Conservation (phyloP, 176 grass and related monocot genomes). For the Canna indica region DNA sequence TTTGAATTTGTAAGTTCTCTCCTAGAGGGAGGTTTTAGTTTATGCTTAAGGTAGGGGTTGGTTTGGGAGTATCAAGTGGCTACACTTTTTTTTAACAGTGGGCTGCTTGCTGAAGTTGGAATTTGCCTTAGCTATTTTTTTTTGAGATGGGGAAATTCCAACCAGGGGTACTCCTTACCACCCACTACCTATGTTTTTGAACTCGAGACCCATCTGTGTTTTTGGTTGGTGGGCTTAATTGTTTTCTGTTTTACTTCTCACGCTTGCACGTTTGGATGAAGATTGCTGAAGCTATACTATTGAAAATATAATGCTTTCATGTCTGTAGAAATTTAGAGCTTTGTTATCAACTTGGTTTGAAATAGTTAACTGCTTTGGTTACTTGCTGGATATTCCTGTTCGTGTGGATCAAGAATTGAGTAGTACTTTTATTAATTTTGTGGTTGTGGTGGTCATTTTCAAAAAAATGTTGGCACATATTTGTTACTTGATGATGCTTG, state of each 20-base stretch:
- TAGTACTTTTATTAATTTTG: no score
- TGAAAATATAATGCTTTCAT: no score
- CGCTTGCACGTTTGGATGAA: background rate
- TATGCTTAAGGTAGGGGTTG: background rate
- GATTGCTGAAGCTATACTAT: no score
- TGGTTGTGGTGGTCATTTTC: no score
- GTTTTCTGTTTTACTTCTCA: background rate
- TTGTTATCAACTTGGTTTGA: no score
- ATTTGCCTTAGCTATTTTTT: slow-evolving; percentile 10
- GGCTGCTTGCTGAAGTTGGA: slow-evolving; percentile 25
- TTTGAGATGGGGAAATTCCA: background rate
- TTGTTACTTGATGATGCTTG: no score
- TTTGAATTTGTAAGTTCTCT: background rate
- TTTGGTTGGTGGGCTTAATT: slow-evolving; percentile 10
- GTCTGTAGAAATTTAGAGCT: no score
- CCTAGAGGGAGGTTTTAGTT: background rate
- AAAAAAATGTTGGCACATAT: no score
- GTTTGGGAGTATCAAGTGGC: slow-evolving; percentile 21
- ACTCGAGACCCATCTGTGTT: slow-evolving; percentile 9
- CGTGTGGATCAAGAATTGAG: no score
- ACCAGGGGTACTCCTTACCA: background rate
- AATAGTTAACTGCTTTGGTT: no score
- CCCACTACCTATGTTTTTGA: background rate
- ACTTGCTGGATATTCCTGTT: no score
- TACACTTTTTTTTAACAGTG: slow-evolving; percentile 4